Evolutionary conservation across 73 alveolate genomes (phyloP), one percentile per base, ranked within the genome.

Genomic region (Blepharisma stoltei): DNA sequence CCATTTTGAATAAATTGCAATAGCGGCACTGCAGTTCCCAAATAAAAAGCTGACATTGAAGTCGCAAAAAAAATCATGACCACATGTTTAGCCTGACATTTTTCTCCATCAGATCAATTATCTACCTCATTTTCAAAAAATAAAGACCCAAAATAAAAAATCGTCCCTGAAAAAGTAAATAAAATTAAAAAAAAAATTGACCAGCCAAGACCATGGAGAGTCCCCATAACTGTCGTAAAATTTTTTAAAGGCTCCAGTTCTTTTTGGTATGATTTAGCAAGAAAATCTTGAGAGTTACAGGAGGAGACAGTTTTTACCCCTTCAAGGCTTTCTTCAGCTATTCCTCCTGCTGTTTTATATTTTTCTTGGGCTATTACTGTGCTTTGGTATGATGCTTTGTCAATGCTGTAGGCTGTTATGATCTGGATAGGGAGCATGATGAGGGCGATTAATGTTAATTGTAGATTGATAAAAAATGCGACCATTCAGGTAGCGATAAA

Each of bases 301-400:
- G 89, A 70, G 54, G 93, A 6, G 1, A 85, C 93, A 6, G 93
- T 85, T 81, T 85, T 85, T 46, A 85, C 81, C 55, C 81, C 81
- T 81, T 81, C 84, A 70, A 85, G 85, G 65, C 78, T 48, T 71
- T 85, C 92, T 54, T 83, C 90, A 67, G 84, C 90, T 14, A 83
- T 53, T 6, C 88, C 90, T 8, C 90, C 92, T 14, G 92, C 92
- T 67, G 71, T 75, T 25, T 78, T 87, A 54, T 70, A 49, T 60
- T 69, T 90, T 86, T 53, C 52, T 88, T 89, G 71, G 50, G 60
- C 78, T 67, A 71, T 90, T 53, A 23, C 45, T 65, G 65, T 77
- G 76, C 52, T 88, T 83, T 49, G 54, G 65, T 60, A 54, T 41
- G 80, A 78, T 46, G 89, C 93, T 77, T 70, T 73, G 52, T 41